Base-by-base conservation (phyloP, 192 early-diverging fungal genomes). In the Powellomyces hirtus region DNA sequence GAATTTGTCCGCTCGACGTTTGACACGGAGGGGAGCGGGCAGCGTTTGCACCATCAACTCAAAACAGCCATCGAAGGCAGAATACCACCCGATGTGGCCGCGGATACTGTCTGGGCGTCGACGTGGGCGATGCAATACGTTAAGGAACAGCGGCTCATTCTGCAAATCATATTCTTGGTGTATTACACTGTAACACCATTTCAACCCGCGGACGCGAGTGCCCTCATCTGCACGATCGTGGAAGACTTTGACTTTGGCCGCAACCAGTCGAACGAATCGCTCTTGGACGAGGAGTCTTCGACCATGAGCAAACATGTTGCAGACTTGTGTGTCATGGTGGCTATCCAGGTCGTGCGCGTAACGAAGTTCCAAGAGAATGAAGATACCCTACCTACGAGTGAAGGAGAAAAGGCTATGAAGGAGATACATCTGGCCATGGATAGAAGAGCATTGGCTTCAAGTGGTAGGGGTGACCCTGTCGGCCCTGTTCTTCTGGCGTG, bases 101-200 rank as follows among this genome's bases (percentile, higher is more conserved):
- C 3, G 13, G n/a, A 70, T 27, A 18, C n/a, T 10, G 50, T n/a
- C n/a, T 55, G 62, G 52, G 80, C 74, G 14, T 27, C 20, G n/a
- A 29, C 30, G 7, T 81, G 76, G 77, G 70, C 75, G 30, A 68
- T 59, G 33, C 77, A 82, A 40, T 70, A 56, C 34, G 31, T 82
- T 56, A 64, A 59, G 20, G 80, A 82, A 51, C 80, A 82, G 50
- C 20, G 37, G 30, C 52, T 51, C 5, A 62, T 79, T 7, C 59
- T 82, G 34, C 66, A 82, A 34, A 59, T 79, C n/a, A 62, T 79
- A 6, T 82, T 82, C 55, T 34, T 75, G 14, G 31, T 79, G n/a
- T 73, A 59, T 51, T 79, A 79, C 58, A 66, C 69, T 37, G 56
- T 59, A 2, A 16, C 31, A 33, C 38, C 62, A 3, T 56, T 40